Evolutionary conservation across 176 grass and related monocot genomes (phyloP), one percentile per base, ranked within the genome.

Genomic region (Avena atlantica): DNA sequence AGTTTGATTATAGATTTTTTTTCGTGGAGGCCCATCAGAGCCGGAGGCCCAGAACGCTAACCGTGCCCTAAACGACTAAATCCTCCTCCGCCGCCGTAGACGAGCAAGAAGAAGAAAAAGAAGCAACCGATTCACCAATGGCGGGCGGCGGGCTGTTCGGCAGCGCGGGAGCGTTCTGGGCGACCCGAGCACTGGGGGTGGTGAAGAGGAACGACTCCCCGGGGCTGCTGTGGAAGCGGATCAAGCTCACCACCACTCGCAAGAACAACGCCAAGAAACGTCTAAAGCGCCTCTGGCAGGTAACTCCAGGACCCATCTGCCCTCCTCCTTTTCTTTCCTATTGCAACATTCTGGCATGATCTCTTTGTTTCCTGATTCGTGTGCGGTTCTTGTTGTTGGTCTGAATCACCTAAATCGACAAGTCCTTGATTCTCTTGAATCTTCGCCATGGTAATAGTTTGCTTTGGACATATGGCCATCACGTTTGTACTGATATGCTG

Each of bases 191-290:
- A 42, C 90, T 98, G 90, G 84, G 95, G 88, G 88, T 95, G 56
- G 91, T 95, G 59, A 93, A 89, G 91, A 85, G 90, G 91, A 95
- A 91, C 84, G 81, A 90, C 48, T 90, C 86, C 5, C 89, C 93
- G 0, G 97, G 92, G 3, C 80, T 96, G 4, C 80, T 94, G 13
- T 98, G 94, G 97, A 98, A 98, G 89, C 86, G 90, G 64, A 96
- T 96, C 73, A 98, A 96, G 78, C 93, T 98, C 55, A 98, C 92
- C 65, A 91, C 94, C 85, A 94, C 97, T 58, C 93, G 97, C 82
- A 98, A 93, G 85, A 92, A 89, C 90, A 93, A 98, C 76, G 97
- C 97, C 71, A 94, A 96, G 90, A 98, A 96, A 74, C 90, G 94
- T 85, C 90, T 96, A 63, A 90, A 83, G 75, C 85, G 93, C 21